phyloP scores from a whole-genome alignment of 2,329 filamentous ascomycete species.

The Talaromyces sp. region DNA sequence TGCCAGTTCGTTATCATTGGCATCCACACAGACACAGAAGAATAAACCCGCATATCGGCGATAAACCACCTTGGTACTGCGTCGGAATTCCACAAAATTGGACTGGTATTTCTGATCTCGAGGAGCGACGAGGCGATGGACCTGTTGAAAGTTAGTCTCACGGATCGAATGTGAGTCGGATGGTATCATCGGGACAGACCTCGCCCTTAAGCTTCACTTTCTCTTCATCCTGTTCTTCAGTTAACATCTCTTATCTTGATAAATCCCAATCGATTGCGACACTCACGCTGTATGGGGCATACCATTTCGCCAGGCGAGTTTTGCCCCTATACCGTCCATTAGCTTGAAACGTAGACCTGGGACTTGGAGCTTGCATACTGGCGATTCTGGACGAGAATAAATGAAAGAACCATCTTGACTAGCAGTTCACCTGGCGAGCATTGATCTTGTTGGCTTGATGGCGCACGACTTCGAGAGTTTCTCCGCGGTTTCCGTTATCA shows the following conservation, averaged over 20 bases:
- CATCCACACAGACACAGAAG: conserved; percentile 99
- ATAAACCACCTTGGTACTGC: conserved; percentile 88
- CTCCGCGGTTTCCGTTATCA: conserved; percentile 32
- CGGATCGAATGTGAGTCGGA: conserved; percentile 1
- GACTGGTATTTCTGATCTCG: conserved; percentile 99
- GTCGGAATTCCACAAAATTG: conserved; percentile 88
- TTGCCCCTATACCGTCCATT: conserved; percentile 71
- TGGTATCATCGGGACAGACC: conserved; percentile 53
- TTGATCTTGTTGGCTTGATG: conserved; percentile 16
- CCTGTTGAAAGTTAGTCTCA: conserved; percentile 50
- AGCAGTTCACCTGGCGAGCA: conserved; percentile 21
- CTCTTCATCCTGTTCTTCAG: conserved; percentile 74
- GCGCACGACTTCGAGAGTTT: conserved; percentile 16
- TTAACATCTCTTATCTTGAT: conserved; percentile 17
- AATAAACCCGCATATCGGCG: conserved; percentile 96
- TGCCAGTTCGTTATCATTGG: conserved; percentile 96
- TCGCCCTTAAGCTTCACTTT: conserved; percentile 99
- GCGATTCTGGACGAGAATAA: conserved; percentile 86
- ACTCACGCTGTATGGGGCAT: conserved; percentile 84
- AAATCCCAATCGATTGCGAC: background rate
- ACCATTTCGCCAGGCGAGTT: conserved; percentile 98
- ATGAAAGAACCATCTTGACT: conserved; percentile 68
- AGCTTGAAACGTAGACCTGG: conserved; percentile 11
- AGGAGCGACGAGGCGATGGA: conserved; percentile 95
- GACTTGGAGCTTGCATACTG: conserved; percentile 59